Evolutionary conservation across 1,139 yeast species (phyloP).

Genomic region (Yamadazyma dushanensis): DNA sequence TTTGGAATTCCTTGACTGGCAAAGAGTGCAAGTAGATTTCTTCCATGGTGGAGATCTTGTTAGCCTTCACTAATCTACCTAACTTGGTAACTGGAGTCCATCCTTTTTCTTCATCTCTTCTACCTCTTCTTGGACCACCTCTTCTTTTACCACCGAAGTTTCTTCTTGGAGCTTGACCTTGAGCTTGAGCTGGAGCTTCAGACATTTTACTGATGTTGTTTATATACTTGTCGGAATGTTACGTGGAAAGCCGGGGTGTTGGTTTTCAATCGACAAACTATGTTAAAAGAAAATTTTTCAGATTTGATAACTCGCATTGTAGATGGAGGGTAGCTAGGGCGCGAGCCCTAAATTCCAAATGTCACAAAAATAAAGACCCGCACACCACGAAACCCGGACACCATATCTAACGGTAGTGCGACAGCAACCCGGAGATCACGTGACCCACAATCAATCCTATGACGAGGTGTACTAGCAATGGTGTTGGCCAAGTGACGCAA

Average conservation of each 20-base stretch:
- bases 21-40: slow-evolving; percentile 99
- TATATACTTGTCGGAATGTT: slow-evolving; percentile 66
- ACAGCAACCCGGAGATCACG: too few species aligned
- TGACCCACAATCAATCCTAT: too few species aligned
- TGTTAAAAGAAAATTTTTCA: slow-evolving; percentile 12
- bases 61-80: slow-evolving; percentile 99
- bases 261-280: slow-evolving; percentile 79
- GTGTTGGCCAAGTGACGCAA: too few species aligned
- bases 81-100: slow-evolving; percentile 99
- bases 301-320: background rate
- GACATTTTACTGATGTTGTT: slow-evolving; percentile 51
- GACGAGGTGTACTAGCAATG: too few species aligned
- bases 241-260: slow-evolving; percentile 92
- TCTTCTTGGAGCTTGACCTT: slow-evolving; percentile 55
- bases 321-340: slow-evolving; percentile 5
- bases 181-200: slow-evolving; percentile 32
- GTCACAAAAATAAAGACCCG: background rate
- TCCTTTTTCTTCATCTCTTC: slow-evolving; percentile 92
- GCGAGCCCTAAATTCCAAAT: slow-evolving; percentile 8
- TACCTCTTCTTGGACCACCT: slow-evolving; percentile 57
- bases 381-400: too few species aligned
- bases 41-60: slow-evolving; percentile 94
- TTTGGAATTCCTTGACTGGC: slow-evolving; percentile 99
- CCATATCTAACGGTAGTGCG: too few species aligned
- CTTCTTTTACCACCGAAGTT: slow-evolving; percentile 67